Conservation (phyloP, 176 grass and related monocot species). For the Aegilops speltoides region DNA sequence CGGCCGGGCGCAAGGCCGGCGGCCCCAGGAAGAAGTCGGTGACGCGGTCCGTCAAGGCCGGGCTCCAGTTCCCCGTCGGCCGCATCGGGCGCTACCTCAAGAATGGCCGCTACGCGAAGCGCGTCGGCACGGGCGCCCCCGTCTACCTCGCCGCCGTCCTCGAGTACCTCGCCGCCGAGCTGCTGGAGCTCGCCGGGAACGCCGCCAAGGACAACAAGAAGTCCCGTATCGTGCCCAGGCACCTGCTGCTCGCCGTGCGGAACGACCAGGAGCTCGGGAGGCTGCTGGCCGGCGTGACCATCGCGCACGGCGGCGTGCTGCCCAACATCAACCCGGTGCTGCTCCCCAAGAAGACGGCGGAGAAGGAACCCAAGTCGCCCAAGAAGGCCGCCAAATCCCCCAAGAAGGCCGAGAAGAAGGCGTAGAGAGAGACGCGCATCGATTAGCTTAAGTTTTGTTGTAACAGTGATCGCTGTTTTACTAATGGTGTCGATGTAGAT, state of each 20-base stretch:
- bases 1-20: slow-evolving; percentile 32
- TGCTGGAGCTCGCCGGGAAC: slow-evolving; percentile 63
- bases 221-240: slow-evolving; percentile 53
- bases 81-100: slow-evolving; percentile 73
- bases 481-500: too few species aligned
- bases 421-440: too few species aligned
- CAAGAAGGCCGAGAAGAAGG: slow-evolving; percentile 20
- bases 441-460: too few species aligned
- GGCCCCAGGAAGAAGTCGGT: slow-evolving; percentile 57
- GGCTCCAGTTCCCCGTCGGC: slow-evolving; percentile 79
- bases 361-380: slow-evolving; percentile 44
- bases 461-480: too few species aligned
- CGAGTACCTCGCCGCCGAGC: slow-evolving; percentile 77
- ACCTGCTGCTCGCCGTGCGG: slow-evolving; percentile 56
- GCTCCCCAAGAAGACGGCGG: slow-evolving; percentile 55
- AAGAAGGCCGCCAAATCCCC: slow-evolving; percentile 27
- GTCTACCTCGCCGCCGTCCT: slow-evolving; percentile 78
- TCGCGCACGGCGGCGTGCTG: slow-evolving; percentile 56
- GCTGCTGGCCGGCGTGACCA: slow-evolving; percentile 55
- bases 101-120: slow-evolving; percentile 67
- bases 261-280: slow-evolving; percentile 74
- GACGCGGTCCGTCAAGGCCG: slow-evolving; percentile 58
- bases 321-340: slow-evolving; percentile 65
- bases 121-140: slow-evolving; percentile 58
- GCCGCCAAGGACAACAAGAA: slow-evolving; percentile 77